Evolutionary conservation across 305 asterid species (phyloP), one percentile per base, ranked within the genome.

Genomic region (Solanum hybrid): DNA sequence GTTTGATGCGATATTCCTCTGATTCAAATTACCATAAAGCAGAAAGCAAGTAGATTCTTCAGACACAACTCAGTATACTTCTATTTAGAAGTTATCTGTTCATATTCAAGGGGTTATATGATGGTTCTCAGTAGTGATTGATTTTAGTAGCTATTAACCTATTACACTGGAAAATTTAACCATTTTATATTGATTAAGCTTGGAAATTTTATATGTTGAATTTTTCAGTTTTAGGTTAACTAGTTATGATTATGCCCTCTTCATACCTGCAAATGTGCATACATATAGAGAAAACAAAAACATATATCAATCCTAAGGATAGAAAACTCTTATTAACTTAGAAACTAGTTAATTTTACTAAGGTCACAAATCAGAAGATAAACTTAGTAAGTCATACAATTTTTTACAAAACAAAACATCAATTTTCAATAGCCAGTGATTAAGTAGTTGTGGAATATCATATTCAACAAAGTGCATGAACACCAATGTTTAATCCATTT

Each of bases 1-100:
- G 78, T 93, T 96, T 6, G 96, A 93, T 81, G 95, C 93, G 76
- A 79, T 94, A 96, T 86, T 32, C 45, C 27, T 93, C 93, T 70
- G 94, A 92, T 90, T 92, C 86, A 31, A 95, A 93, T 68, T 20
- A 57, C 70, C 70, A 17, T 39, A 39, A 39, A 39, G 51, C 1
- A 39, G 51, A 39, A 39, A 11, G 51, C 51, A 12, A 39, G 51
- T 12, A 39, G 51, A 39, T 39, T 39, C 5, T 39, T 39, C 14
- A 11, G 51, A 39, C 51, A 39, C 51, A 39, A 4, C 51, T 39
- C 14, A 39, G 14, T 10, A 12, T 10, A 39, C 51, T 39, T 39
- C 51, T 1, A 39, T 41, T 41, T 15, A 15, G 65, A 51, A 51
- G 3, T 51, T 51, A 15, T 51, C 0, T 45, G 2, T 51, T 51